phyloP scores from a whole-genome alignment of 2,329 filamentous ascomycete species.

The Aspergillus texensis region DNA sequence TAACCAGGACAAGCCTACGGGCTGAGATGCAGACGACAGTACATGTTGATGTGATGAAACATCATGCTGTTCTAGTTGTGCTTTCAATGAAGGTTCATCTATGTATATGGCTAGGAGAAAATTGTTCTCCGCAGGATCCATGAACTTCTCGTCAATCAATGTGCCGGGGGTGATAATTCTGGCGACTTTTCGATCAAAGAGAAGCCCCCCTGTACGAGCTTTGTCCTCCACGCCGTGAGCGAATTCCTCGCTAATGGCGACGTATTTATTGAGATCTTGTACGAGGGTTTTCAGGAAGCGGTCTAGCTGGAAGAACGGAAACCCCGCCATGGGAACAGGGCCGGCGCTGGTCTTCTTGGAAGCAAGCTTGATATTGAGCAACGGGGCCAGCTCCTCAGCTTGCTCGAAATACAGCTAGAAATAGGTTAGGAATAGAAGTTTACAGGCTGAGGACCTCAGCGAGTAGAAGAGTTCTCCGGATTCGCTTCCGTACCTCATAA shows the following conservation, averaged over 20 bases:
- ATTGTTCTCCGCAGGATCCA: slow-evolving; percentile 92
- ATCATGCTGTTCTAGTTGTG: slow-evolving; percentile 23
- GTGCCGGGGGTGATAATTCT: slow-evolving; percentile 93
- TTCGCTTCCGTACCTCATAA: slow-evolving; percentile 66
- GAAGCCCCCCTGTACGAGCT: slow-evolving; percentile 72
- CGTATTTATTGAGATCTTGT: slow-evolving; percentile 84
- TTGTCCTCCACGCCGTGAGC: slow-evolving; percentile 71
- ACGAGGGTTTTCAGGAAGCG: slow-evolving; percentile 91
- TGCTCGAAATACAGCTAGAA: slow-evolving; percentile 87
- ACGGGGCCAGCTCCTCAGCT: slow-evolving; percentile 81
- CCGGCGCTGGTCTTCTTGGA: slow-evolving; percentile 78
- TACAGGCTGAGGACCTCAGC: neutral
- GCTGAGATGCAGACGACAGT: slow-evolving; percentile 39
- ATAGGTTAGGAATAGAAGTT: slow-evolving; percentile 9
- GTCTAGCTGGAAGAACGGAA: slow-evolving; percentile 90
- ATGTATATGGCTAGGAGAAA: slow-evolving; percentile 82
- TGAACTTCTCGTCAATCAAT: slow-evolving; percentile 95
- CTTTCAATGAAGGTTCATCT: slow-evolving; percentile 31
- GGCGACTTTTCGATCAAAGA: slow-evolving; percentile 83
- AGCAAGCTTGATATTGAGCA: slow-evolving; percentile 85
- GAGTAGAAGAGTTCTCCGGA: neutral
- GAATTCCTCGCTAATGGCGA: slow-evolving; percentile 93
- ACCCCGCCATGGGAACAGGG: slow-evolving; percentile 88
- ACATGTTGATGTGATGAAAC: slow-evolving; percentile 31
- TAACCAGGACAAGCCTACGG: slow-evolving; percentile 84